Percentiles rank a stretch among this genome's conserved stretches.
phyloP scores from a whole-genome alignment of 306 rosid species.

The Mimosa bimucronata region DNA sequence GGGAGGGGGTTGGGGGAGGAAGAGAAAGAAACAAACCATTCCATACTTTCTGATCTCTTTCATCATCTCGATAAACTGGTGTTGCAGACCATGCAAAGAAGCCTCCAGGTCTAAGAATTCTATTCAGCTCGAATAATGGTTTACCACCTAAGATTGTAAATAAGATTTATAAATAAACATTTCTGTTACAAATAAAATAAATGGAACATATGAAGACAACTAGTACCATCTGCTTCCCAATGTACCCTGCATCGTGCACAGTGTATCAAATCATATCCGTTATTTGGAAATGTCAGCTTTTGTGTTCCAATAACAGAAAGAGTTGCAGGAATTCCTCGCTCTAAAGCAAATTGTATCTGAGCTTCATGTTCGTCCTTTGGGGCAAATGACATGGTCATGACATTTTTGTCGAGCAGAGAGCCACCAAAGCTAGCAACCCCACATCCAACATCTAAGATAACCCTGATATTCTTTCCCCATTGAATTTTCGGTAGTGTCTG shows the following conservation, averaged over 20 bases:
- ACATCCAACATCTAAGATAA: conserved; percentile 91
- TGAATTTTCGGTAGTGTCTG: conserved; percentile 61
- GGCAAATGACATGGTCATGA: conserved; percentile 91
- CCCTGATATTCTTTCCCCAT: conserved; percentile 85
- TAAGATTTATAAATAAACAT: conserved; percentile 30
- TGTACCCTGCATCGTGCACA: conserved; percentile 98
- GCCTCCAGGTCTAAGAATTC: conserved; percentile 95
- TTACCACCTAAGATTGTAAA: conserved; percentile 67
- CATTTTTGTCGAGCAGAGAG: conserved; percentile 74
- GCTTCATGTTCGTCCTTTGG: conserved; percentile 99
- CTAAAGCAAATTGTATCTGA: conserved; percentile 98
- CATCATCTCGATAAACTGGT: conserved; percentile 78
- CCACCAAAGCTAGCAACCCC: conserved; percentile 99
- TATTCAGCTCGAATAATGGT: conserved; percentile 85
- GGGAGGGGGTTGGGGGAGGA: not conserved
- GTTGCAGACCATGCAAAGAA: conserved; percentile 97
- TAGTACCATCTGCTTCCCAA: conserved; percentile 95
- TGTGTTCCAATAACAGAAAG: conserved; percentile 96
- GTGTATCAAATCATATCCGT: conserved; percentile 84
- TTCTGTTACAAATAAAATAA: conserved; percentile 5
- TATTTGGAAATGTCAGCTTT: conserved; percentile 72
- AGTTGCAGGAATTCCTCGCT: conserved; percentile 96
- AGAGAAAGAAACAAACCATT: conserved; percentile 57
- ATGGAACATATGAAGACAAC: conserved; percentile 17
- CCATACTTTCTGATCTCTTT: conserved; percentile 78